phyloP scores from a whole-genome alignment of 208 protist genomes.

The Vickermania ingenoplastis region DNA sequence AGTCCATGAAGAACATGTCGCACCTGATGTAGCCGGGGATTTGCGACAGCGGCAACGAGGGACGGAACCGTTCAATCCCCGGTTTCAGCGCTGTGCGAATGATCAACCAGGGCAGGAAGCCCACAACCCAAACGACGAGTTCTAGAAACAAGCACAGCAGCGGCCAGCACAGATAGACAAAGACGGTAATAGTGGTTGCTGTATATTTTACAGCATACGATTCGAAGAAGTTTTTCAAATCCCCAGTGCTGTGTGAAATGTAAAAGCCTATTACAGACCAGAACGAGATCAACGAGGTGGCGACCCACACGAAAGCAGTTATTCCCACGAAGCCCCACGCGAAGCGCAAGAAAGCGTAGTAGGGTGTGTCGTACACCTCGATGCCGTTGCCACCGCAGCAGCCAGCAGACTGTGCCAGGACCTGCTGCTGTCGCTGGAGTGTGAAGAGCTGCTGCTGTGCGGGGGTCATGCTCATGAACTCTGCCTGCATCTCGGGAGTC shows the following conservation, averaged over 20 bases:
- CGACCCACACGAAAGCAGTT: constrained; percentile 44
- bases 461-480: constrained; percentile 34
- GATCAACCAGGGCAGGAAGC: constrained; percentile 56
- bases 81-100: constrained; percentile 50
- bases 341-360: constrained; percentile 75
- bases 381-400: constrained; percentile 24
- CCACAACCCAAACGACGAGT: constrained; percentile 39
- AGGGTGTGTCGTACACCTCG: constrained; percentile 74
- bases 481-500: constrained; percentile 24
- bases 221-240: constrained; percentile 48
- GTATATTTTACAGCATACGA: constrained; percentile 38
- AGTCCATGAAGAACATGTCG: constrained; percentile 87
- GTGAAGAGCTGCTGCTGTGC: constrained; percentile 40
- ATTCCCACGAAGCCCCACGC: constrained; percentile 72
- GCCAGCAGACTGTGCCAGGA: constrained; percentile 3
- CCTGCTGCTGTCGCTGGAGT: constrained; percentile 16
- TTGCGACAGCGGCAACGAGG: constrained; percentile 49
- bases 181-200: constrained; percentile 37
- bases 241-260: constrained; percentile 20
- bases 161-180: constrained; percentile 73
- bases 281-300: constrained; percentile 50
- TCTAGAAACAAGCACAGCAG: constrained; percentile 55
- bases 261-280: constrained; percentile 55
- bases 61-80: constrained; percentile 52
- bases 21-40: constrained; percentile 67